Conservation (phyloP, 441 rosid species). For the Flueggea neowawraea region DNA sequence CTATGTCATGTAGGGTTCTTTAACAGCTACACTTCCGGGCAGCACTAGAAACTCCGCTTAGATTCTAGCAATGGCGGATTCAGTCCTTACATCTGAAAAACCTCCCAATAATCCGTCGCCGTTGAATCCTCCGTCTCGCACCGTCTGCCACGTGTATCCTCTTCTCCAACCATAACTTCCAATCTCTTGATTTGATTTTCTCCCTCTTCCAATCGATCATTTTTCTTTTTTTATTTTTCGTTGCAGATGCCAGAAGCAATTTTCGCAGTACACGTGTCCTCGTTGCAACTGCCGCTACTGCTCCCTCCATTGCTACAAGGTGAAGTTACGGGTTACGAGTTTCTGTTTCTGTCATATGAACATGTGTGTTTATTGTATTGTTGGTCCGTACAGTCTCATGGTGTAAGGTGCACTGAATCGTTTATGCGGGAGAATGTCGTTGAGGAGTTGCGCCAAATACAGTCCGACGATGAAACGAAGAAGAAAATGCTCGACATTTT, state of each 20-base stretch:
- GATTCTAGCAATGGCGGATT: slow-evolving; percentile 29
- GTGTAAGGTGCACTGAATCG: slow-evolving; percentile 87
- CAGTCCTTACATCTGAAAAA: slow-evolving; percentile 38
- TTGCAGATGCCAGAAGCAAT: slow-evolving; percentile 77
- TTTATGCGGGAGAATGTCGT: slow-evolving; percentile 90
- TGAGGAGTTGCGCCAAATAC: slow-evolving; percentile 61
- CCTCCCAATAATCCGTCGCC: slow-evolving; percentile 37
- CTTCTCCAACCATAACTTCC: background rate
- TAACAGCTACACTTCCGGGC: too few relatives aligned
- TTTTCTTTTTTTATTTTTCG: too few relatives aligned
- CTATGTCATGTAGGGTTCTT: too few relatives aligned
- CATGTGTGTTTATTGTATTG: background rate
- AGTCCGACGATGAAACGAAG: slow-evolving; percentile 57
- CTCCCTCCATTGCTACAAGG: slow-evolving; percentile 82
- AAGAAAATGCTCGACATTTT: slow-evolving; percentile 74
- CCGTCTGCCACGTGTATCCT: slow-evolving; percentile 72
- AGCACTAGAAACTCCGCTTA: background rate
- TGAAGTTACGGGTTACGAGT: background rate
- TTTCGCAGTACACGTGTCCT: slow-evolving; percentile 91
- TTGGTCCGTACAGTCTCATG: slow-evolving; percentile 53
- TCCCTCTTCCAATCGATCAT: background rate
- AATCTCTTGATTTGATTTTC: background rate
- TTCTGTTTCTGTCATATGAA: background rate
- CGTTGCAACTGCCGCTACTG: slow-evolving; percentile 91
- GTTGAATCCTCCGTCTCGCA: slow-evolving; percentile 46